Evolutionary conservation across 2,329 filamentous ascomycete species (phyloP).

Genomic region (Botrytis byssoidea): DNA sequence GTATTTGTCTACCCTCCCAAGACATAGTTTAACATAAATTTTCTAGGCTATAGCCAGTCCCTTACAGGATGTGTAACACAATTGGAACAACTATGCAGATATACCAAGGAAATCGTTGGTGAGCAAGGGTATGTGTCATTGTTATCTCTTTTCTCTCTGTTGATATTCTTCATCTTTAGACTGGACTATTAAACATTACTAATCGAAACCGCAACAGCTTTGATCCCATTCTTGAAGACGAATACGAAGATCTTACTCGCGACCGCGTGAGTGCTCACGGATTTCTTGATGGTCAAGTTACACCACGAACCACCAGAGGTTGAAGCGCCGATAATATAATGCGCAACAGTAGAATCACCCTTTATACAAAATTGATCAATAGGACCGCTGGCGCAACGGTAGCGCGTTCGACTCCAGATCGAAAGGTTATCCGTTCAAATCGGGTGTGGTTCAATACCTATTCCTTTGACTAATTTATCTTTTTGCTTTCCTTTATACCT

Average conservation of each 20-base stretch:
- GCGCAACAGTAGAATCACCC: neutral
- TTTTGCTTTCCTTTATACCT: neutral
- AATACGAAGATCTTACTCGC: constrained; percentile 23
- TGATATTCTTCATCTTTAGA: neutral
- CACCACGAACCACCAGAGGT: constrained; percentile 9
- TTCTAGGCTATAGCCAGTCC: constrained; percentile 49
- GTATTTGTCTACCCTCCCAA: neutral
- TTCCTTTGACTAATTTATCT: neutral
- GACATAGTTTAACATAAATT: neutral
- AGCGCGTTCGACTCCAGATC: constrained; percentile 36
- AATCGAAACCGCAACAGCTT: constrained; percentile 19
- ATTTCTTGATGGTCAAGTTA: constrained; percentile 4
- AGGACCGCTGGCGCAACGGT: constrained; percentile 27
- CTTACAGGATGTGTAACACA: constrained; percentile 54
- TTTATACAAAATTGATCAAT: neutral
- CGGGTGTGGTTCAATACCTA: constrained; percentile 32
- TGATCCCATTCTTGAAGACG: constrained; percentile 24
- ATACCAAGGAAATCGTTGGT: constrained; percentile 57
- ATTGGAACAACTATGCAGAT: constrained; percentile 53
- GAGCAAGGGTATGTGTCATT: constrained; percentile 45
- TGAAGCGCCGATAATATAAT: neutral
- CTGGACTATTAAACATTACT: neutral
- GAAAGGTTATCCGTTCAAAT: constrained; percentile 39
- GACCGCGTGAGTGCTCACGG: constrained; percentile 6
- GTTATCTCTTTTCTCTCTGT: neutral